Percentiles rank a stretch among this genome's conserved stretches.
Evolutionary conservation across 2,329 filamentous ascomycete species (phyloP).

Genomic region (Fusarium sp.): DNA sequence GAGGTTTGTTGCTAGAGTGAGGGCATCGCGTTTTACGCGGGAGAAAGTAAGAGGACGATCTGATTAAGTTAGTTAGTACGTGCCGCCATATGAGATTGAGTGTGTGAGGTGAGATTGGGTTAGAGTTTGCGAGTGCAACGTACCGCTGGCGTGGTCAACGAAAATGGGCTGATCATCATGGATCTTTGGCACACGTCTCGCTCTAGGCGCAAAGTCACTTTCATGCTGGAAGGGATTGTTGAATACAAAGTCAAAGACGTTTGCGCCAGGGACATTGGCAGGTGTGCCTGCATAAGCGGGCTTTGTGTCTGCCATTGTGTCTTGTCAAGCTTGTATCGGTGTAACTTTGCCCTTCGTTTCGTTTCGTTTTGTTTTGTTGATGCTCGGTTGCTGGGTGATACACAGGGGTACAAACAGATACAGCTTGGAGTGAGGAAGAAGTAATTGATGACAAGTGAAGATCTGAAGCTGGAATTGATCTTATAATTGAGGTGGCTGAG

Average conservation of each 20-base stretch:
- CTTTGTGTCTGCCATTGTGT: slow-evolving; percentile 28
- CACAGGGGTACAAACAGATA: not conserved
- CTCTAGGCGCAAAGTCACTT: slow-evolving; percentile 47
- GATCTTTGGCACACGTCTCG: slow-evolving; percentile 50
- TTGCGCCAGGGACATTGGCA: slow-evolving; percentile 41
- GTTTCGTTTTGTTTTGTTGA: not conserved
- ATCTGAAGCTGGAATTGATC: not conserved
- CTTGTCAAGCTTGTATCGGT: not conserved
- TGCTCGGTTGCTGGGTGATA: slow-evolving; percentile 13
- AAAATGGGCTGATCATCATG: slow-evolving; percentile 53
- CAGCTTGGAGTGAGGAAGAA: not conserved
- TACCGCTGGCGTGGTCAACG: slow-evolving; percentile 56
- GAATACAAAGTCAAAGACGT: slow-evolving; percentile 55
- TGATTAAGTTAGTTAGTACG: slow-evolving; percentile 29
- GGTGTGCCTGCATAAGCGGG: slow-evolving; percentile 34
- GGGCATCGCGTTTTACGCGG: slow-evolving; percentile 52
- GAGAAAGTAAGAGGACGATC: slow-evolving; percentile 54
- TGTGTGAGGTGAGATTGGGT: not conserved
- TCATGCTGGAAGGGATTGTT: slow-evolving; percentile 53
- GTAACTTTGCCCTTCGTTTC: not conserved
- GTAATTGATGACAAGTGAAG: not conserved
- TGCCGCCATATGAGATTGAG: not conserved
- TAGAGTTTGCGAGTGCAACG: slow-evolving; percentile 12
- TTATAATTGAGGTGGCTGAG: slow-evolving; percentile 29
- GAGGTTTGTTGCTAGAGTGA: slow-evolving; percentile 53